phyloP scores from a whole-genome alignment of 345 rosid genomes.

The Eucalyptus caleyi region DNA sequence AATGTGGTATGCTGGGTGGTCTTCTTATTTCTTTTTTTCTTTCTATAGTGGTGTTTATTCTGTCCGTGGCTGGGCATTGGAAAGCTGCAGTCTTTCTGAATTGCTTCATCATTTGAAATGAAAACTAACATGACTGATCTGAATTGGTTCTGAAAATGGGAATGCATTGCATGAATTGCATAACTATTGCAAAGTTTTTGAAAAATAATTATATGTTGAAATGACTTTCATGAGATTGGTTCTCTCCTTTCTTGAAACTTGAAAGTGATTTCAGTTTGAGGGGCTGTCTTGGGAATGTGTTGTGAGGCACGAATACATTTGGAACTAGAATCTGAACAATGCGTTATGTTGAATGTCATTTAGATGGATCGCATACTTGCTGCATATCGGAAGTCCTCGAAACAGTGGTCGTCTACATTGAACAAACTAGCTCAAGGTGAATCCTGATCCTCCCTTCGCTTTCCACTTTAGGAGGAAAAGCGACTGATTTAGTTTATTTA shows the following conservation, averaged over 20 bases:
- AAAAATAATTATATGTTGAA: not conserved
- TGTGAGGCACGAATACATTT: not conserved
- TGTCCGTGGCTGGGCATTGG: not conserved
- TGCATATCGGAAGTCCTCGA: slow-evolving; percentile 83
- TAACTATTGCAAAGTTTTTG: not conserved
- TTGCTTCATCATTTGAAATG: not conserved
- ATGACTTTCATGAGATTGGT: not conserved
- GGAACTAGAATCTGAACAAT: not conserved
- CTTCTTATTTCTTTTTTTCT: not conserved
- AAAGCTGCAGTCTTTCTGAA: not conserved
- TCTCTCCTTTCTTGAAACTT: not conserved
- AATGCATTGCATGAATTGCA: not conserved
- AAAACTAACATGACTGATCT: not conserved
- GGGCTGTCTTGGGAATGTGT: not conserved
- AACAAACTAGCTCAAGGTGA: slow-evolving; percentile 97
- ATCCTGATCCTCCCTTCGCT: not conserved
- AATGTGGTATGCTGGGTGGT: slow-evolving; percentile 59
- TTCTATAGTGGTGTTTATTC: not conserved
- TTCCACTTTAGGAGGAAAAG: not conserved
- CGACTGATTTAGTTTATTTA: not conserved
- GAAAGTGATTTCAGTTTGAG: not conserved
- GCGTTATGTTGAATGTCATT: not conserved
- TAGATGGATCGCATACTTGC: slow-evolving; percentile 81
- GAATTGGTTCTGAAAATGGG: not conserved
- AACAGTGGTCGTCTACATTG: slow-evolving; percentile 89